These are phyloP conservation scores for Talaromyces sp. DNA, from an alignment of 2,329 filamentous ascomycete genomes.

Conservation along the genomic window DNA sequence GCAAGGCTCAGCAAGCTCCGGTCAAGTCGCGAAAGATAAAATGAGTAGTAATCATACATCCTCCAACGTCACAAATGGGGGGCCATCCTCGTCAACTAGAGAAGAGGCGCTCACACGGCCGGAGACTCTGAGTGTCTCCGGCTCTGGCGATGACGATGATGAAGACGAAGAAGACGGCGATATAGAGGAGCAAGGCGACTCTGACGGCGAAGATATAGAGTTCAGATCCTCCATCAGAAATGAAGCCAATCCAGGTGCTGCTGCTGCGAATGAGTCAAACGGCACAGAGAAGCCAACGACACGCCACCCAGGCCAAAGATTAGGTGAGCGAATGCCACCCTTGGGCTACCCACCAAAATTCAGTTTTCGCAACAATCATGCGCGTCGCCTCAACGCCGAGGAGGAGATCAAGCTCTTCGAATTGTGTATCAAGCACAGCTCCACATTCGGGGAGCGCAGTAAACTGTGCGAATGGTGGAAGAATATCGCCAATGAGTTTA, in stretches of 20 bases:
- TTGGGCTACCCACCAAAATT: background rate
- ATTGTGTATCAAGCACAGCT: conserved; percentile 38
- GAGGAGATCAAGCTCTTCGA: conserved; percentile 41
- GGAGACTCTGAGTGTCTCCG: background rate
- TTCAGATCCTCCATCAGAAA: background rate
- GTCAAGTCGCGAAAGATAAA: background rate
- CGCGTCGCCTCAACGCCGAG: conserved; percentile 35
- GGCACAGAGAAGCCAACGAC: background rate
- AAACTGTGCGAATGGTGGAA: conserved; percentile 44
- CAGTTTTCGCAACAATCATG: conserved; percentile 1
- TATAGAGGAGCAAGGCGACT: background rate
- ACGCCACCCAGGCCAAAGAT: background rate
- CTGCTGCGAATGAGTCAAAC: background rate
- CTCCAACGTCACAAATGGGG: background rate
- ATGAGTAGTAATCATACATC: background rate
- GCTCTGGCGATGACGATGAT: conserved; percentile 2
- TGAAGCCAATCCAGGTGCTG: background rate
- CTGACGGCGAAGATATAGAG: conserved; percentile 15
- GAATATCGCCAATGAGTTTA: conserved; percentile 38
- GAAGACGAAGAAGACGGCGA: conserved; percentile 12
- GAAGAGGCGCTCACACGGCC: background rate
- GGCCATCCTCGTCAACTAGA: background rate
- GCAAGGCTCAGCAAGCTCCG: background rate
- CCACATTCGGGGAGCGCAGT: conserved; percentile 38
- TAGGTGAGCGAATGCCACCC: background rate